Evolutionary conservation across 192 early-diverging fungal species (phyloP).

Genomic region (Coemansia aciculifera): DNA sequence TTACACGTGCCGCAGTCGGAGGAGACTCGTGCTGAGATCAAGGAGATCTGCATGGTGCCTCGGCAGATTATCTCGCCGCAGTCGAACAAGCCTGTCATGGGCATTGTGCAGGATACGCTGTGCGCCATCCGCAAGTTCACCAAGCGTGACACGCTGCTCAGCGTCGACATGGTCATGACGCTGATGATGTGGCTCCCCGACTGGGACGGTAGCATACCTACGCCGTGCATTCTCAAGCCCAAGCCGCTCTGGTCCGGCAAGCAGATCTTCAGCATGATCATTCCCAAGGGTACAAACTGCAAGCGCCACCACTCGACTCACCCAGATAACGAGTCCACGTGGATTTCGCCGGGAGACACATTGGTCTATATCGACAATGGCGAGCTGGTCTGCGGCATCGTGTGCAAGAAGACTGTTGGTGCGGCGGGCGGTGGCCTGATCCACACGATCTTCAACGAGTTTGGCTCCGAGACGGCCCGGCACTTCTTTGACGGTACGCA

Average conservation of each 20-base stretch:
- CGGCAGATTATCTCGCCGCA: constrained; percentile 96
- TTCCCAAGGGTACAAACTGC: constrained; percentile 92
- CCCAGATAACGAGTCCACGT: constrained; percentile 74
- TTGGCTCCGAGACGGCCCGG: constrained; percentile 83
- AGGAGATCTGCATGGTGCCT: constrained; percentile 97
- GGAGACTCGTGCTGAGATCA: constrained; percentile 93
- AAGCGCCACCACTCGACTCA: constrained; percentile 72
- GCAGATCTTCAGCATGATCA: constrained; percentile 92
- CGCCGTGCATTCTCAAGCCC: constrained; percentile 93
- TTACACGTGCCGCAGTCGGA: constrained; percentile 97
- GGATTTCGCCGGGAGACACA: constrained; percentile 87
- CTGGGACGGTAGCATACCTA: constrained; percentile 93
- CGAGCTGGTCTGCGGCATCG: constrained; percentile 88
- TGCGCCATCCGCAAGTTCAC: constrained; percentile 96
- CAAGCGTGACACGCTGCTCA: constrained; percentile 86
- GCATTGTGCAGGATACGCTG: constrained; percentile 98
- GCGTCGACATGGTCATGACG: constrained; percentile 90
- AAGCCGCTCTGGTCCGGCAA: constrained; percentile 98
- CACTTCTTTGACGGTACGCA: constrained; percentile 91
- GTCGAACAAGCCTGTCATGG: constrained; percentile 98
- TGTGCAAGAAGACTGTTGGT: constrained; percentile 95
- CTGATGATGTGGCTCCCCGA: constrained; percentile 93
- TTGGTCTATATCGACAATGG: constrained; percentile 91
- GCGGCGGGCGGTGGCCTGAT: constrained; percentile 81
- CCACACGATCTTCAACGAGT: constrained; percentile 94